phyloP scores from a whole-genome alignment of 768 basidiomycete species.

The Boletus rufocinnamomeus region DNA sequence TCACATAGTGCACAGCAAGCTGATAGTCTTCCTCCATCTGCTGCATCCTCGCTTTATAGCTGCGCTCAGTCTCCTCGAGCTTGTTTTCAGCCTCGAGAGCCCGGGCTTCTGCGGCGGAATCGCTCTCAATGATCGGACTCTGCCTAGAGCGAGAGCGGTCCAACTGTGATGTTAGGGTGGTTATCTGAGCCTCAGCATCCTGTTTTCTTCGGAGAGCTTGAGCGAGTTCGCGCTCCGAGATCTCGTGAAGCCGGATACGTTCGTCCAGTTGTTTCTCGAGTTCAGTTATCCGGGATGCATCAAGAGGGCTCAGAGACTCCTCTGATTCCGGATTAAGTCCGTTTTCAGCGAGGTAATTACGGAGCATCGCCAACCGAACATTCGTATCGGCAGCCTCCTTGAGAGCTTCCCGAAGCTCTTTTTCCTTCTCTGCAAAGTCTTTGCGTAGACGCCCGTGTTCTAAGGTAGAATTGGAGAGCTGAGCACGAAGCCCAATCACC shows the following conservation, averaged over 20 bases:
- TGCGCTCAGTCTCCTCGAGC: constrained; percentile 75
- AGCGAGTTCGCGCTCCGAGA: constrained; percentile 73
- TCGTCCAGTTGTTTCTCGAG: constrained; percentile 80
- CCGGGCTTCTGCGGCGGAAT: constrained; percentile 44
- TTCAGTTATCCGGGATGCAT: constrained; percentile 58
- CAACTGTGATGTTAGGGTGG: constrained; percentile 62
- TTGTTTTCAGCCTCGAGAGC: constrained; percentile 73
- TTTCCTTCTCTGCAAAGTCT: constrained; percentile 67
- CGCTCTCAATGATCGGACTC: constrained; percentile 48
- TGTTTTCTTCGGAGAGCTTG: constrained; percentile 64
- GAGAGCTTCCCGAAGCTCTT: constrained; percentile 59
- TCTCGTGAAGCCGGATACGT: constrained; percentile 68
- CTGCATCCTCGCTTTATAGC: constrained; percentile 76
- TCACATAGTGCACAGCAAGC: constrained; percentile 95
- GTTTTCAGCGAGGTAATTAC: constrained; percentile 85
- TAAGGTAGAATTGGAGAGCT: constrained; percentile 65
- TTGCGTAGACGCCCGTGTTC: constrained; percentile 72
- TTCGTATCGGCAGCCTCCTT: constrained; percentile 69
- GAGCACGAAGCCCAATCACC: constrained; percentile 69
- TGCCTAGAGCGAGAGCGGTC: constrained; percentile 62
- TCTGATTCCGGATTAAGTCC: constrained; percentile 81
- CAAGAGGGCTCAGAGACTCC: constrained; percentile 39
- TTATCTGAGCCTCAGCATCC: constrained; percentile 73
- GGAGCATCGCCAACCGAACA: constrained; percentile 75
- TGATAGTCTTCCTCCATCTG: constrained; percentile 96